Conservation (phyloP, 768 basidiomycete genomes). For the Tulasnella sp. region DNA sequence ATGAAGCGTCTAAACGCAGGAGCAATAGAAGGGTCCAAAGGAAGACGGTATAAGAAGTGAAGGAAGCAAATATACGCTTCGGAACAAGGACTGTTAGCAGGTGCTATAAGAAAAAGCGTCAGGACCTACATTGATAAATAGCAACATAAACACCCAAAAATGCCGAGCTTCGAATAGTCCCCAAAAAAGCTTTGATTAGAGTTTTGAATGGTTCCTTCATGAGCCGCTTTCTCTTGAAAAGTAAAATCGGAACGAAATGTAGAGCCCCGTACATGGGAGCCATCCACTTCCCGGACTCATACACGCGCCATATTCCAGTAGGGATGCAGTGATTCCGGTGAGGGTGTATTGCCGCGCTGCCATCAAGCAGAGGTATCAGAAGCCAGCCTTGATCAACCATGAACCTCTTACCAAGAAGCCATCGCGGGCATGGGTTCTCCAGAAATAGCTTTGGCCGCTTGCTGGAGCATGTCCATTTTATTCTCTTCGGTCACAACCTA, state of each 20-base stretch:
- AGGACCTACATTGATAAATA: conserved; percentile 68
- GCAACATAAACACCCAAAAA: conserved; percentile 82
- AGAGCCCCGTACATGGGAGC: conserved; percentile 74
- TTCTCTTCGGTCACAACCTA: conserved; percentile 21
- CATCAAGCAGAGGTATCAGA: neutral
- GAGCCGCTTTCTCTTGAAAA: conserved; percentile 74
- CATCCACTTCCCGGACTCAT: conserved; percentile 80
- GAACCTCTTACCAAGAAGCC: conserved; percentile 39
- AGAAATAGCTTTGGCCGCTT: conserved; percentile 35
- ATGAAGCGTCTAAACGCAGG: conserved; percentile 48
- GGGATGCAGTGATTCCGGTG: conserved; percentile 56
- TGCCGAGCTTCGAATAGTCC: conserved; percentile 76
- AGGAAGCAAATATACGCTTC: conserved; percentile 32
- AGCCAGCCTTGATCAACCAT: neutral
- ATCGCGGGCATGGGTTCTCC: conserved; percentile 31
- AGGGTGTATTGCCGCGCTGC: conserved; percentile 75
- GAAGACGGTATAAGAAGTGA: neutral
- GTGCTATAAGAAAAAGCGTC: neutral
- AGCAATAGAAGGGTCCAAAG: conserved; percentile 31
- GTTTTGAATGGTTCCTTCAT: conserved; percentile 61
- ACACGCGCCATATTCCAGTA: conserved; percentile 67
- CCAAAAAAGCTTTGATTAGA: conserved; percentile 59
- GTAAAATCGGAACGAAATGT: conserved; percentile 79
- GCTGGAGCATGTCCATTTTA: conserved; percentile 32
- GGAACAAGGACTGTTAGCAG: neutral